Percentiles rank a stretch among this genome's conserved stretches.
Conservation (phyloP, 257 asterid species). For the Prunella vulgaris region DNA sequence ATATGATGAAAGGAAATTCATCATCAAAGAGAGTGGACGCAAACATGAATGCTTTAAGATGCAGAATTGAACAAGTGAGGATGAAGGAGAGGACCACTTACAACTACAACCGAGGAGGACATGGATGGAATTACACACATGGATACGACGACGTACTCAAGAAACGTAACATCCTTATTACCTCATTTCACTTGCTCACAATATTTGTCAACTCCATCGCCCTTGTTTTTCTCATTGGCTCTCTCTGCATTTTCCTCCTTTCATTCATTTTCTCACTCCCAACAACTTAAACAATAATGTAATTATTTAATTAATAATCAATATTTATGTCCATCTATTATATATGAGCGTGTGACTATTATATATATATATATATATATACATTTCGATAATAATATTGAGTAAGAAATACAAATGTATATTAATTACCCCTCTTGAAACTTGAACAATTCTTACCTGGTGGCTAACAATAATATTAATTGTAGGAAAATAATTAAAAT, state of each 20-base stretch:
- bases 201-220: constrained; percentile 24
- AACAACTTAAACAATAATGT: neutral
- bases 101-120: neutral
- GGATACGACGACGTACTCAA: constrained; percentile 31
- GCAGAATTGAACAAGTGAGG: constrained; percentile 38
- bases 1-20: too few relatives aligned
- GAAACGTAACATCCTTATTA: constrained; percentile 12
- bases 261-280: neutral
- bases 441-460: too few relatives aligned
- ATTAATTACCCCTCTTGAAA: too few relatives aligned
- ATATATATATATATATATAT: too few relatives aligned
- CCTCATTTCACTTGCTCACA: constrained; percentile 26
- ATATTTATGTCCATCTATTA: too few relatives aligned
- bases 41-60: constrained; percentile 28
- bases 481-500: too few relatives aligned
- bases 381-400: too few relatives aligned
- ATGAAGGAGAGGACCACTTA: constrained; percentile 31
- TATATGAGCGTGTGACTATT: too few relatives aligned
- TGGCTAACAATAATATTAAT: too few relatives aligned
- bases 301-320: neutral
- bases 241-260: constrained; percentile 33
- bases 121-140: constrained; percentile 44
- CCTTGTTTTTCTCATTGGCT: constrained; percentile 35
- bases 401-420: too few relatives aligned
- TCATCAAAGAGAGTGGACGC: constrained; percentile 37